Base-by-base conservation (phyloP, 805 yeast species). In the Ogataea allantospora region DNA sequence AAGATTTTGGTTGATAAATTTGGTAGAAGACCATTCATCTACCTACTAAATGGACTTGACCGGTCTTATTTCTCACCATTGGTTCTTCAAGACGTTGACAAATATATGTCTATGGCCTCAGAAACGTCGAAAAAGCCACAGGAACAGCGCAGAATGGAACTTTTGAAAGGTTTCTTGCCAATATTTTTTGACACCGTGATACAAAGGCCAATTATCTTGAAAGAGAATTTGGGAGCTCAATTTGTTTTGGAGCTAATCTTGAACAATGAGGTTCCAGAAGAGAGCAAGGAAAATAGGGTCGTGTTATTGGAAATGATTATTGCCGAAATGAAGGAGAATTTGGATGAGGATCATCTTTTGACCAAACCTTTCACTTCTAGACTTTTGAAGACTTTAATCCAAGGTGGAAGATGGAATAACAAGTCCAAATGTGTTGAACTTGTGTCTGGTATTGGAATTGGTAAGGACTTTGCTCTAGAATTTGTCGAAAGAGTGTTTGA, bases 11-110 rank as follows among this genome's bases (percentile, higher is more conserved):
- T 69, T 35, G 82, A 83, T 48, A 88, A 88, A 60, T 84, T 73
- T 54, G 88, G 89, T 22, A 77, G 99, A 67, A 78, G 96, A 63
- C 96, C 97, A 28, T 78, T 88, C 56, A 65, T 91, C 40, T 89
- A 87, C 61, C 67, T 91, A 40, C 68, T 89, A 44, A 72, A 78
- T 39, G 96, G 95, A 4, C 69, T 83, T 43, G 85, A 83, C 53
- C 85, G 88, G 27, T 82, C 83, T 57, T 89, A 80, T 59, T 91
- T 91, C 63, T 74, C 85, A 14, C 95, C 95, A 35, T 51, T 65
- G 7, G 71, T 73, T 27, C 71, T 78, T 57, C 77, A 77, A 38
- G 81, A 80, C 40, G 65, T 89, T 38, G 55, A 62, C 24, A 72
- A 65, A 53, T 83, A 84, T 57, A 75, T 80, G 53, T 76, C 72